phyloP scores from a whole-genome alignment of 306 rosid species.

The Cyamopsis tetragonoloba region DNA sequence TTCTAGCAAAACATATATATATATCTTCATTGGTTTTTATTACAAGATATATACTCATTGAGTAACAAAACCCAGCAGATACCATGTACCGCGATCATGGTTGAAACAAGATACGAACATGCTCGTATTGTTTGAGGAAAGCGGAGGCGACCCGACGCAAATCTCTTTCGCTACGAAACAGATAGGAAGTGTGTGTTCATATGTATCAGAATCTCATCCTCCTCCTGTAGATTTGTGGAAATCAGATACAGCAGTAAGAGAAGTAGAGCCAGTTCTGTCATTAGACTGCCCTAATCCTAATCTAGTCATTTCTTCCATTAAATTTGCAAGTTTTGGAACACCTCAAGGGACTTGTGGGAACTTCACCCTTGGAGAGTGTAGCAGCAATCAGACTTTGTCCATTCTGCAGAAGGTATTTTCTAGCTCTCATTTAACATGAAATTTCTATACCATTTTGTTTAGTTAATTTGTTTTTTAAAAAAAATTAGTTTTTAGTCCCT shows the following conservation, averaged over 20 bases:
- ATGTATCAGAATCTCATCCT: slow-evolving; percentile 78
- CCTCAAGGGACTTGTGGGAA: slow-evolving; percentile 81
- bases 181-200: slow-evolving; percentile 66
- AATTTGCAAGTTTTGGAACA: slow-evolving; percentile 82
- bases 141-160: slow-evolving; percentile 72
- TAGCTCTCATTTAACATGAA: neutral
- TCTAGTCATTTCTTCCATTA: slow-evolving; percentile 74
- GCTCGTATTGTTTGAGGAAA: slow-evolving; percentile 82
- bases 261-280: slow-evolving; percentile 47
- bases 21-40: no score
- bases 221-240: slow-evolving; percentile 71
- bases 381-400: slow-evolving; percentile 55
- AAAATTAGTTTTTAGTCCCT: no score
- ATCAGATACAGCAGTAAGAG: slow-evolving; percentile 39
- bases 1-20: no score
- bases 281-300: slow-evolving; percentile 71
- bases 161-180: slow-evolving; percentile 58
- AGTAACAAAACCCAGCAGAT: slow-evolving; percentile 39
- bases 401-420: slow-evolving; percentile 60
- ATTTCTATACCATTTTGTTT: neutral
- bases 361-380: slow-evolving; percentile 67
- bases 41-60: slow-evolving; percentile 18
- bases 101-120: slow-evolving; percentile 53
- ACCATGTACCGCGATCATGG: slow-evolving; percentile 88
- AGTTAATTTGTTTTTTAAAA: neutral